Conservation (phyloP, 2,329 filamentous ascomycete species). For the Colletotrichum nymphaeae region DNA sequence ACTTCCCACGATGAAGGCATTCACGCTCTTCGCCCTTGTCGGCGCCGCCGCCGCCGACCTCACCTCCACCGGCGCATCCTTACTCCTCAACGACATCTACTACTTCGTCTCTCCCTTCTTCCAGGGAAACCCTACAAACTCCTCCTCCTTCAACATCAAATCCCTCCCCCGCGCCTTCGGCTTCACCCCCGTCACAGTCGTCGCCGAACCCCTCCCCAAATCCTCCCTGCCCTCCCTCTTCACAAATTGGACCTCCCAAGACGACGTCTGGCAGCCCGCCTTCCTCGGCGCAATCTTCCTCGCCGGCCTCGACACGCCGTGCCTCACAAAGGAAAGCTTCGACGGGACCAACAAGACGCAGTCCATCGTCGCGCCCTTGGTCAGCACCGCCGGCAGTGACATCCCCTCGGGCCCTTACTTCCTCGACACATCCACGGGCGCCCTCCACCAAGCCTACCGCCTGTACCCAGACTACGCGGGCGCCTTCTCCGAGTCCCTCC, state of each 20-base stretch:
- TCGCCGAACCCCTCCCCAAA: constrained; percentile 39
- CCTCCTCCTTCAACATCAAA: constrained; percentile 21
- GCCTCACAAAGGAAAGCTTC: constrained; percentile 33
- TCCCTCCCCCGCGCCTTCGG: constrained; percentile 42
- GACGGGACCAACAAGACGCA: constrained; percentile 28
- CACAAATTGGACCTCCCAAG: constrained; percentile 43
- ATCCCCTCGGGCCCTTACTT: constrained; percentile 52
- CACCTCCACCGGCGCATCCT: constrained; percentile 44
- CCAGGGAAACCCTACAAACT: constrained; percentile 41
- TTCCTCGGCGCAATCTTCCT: constrained; percentile 41
- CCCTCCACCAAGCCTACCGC: constrained; percentile 47
- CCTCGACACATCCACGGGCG: constrained; percentile 44
- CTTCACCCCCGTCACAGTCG: constrained; percentile 49
- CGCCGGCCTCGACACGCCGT: constrained; percentile 24
- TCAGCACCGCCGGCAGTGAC: constrained; percentile 10
- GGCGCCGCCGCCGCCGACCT: constrained; percentile 39
- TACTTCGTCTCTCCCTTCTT: constrained; percentile 49
- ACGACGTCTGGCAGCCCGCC: constrained; percentile 43
- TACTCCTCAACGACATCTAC: constrained; percentile 44
- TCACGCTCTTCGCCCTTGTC: constrained; percentile 30
- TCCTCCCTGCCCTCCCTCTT: constrained; percentile 41
- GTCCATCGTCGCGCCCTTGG: constrained; percentile 38
- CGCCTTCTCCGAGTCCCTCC: constrained; percentile 45
- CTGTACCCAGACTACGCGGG: constrained; percentile 50
- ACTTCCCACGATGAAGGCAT: constrained; percentile 23